Evolutionary conservation across 139 green algal genomes (phyloP).

Genomic region (Micractinium sp.): DNA sequence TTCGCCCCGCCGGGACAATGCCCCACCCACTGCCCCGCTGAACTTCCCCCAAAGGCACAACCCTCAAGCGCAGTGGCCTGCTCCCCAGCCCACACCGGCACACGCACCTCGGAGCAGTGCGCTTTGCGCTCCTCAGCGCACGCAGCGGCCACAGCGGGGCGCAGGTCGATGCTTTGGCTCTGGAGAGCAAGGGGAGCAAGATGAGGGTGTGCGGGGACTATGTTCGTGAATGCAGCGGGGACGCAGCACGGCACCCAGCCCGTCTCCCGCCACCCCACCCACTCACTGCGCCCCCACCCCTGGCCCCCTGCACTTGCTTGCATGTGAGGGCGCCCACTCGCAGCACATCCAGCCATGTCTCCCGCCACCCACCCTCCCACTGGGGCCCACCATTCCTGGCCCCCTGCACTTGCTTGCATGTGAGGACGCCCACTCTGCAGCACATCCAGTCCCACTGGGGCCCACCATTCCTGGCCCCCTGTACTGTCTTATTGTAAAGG

Average conservation of each 20-base stretch:
- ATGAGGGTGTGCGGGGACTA: no score
- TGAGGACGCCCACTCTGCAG: not conserved
- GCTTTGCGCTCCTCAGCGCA: not conserved
- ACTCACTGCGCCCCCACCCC: not conserved
- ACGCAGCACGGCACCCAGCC: no score
- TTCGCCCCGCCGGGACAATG: no score
- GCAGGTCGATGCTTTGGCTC: not conserved
- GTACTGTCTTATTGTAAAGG: no score
- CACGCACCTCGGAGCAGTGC: not conserved
- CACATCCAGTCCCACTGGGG: not conserved
- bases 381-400: not conserved
- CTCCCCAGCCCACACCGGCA: not conserved
- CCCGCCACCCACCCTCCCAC: not conserved
- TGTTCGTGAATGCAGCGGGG: no score
- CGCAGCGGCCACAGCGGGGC: not conserved
- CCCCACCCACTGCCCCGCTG: no score
- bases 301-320: no score
- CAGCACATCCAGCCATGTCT: not conserved
- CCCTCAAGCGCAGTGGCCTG: no score
- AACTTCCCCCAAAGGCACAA: no score
- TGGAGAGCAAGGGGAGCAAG: not conserved
- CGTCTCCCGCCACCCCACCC: not conserved
- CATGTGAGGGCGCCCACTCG: not conserved
- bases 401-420: not conserved
- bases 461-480: not conserved